A percentile compares a stretch with the other conserved stretches of the same genome.
Evolutionary conservation across 148 eudicot species (phyloP).

Genomic region (Amaranthus cruentus): DNA sequence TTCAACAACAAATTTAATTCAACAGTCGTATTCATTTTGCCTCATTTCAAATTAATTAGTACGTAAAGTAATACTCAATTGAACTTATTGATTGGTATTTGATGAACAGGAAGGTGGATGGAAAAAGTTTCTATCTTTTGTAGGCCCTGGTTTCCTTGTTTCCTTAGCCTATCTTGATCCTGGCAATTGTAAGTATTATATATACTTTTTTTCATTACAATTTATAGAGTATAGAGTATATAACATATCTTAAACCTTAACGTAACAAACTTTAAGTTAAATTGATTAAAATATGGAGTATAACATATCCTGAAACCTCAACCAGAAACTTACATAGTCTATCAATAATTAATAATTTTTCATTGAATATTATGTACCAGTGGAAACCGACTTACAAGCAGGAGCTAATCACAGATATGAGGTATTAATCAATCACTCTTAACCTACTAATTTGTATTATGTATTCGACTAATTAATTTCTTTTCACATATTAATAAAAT

Average conservation of each 20-base stretch:
- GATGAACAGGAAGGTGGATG: constrained; percentile 49
- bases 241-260: not conserved
- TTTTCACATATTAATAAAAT: no score
- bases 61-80: not conserved
- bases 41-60: not conserved
- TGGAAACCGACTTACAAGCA: constrained; percentile 96
- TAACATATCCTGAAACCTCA: no score
- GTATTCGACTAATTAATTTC: no score
- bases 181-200: constrained; percentile 52
- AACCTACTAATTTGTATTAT: no score
- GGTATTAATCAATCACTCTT: constrained; percentile 31
- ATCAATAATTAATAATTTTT: not conserved
- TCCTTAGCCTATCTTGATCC: constrained; percentile 81
- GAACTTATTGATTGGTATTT: not conserved
- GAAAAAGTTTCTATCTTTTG: constrained; percentile 55
- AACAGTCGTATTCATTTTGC: no score
- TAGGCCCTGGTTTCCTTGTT: constrained; percentile 84
- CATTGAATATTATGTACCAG: constrained; percentile 29
- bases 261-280: not conserved
- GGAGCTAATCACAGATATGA: constrained; percentile 78
- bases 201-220: not conserved
- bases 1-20: no score
- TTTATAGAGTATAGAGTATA: not conserved
- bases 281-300: not conserved
- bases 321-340: not conserved